Conservation (phyloP, 2,329 filamentous ascomycete species). For the Colletotrichum paranaense region DNA sequence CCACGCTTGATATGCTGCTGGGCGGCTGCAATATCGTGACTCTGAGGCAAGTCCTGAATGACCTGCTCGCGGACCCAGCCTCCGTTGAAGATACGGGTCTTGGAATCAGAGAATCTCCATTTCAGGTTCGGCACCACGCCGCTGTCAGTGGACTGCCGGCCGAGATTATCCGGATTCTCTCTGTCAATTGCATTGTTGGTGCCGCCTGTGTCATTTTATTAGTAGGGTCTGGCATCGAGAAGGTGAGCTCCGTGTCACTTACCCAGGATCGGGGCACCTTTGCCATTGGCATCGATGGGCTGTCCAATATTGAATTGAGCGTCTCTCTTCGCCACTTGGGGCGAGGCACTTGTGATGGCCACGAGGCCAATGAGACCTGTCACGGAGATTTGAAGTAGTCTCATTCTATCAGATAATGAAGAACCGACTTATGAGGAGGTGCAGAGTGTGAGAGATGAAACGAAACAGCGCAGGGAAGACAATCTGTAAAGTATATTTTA, state of each 20-base stretch:
- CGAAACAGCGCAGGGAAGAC: not conserved
- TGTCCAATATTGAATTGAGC: slow-evolving; percentile 61
- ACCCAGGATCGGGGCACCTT: slow-evolving; percentile 70
- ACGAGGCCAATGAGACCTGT: not conserved
- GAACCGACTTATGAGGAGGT: not conserved
- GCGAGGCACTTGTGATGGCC: not conserved
- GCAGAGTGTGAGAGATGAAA: not conserved
- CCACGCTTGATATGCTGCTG: slow-evolving; percentile 77
- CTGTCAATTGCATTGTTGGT: slow-evolving; percentile 71
- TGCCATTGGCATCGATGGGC: slow-evolving; percentile 66
- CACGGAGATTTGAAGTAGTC: not conserved
- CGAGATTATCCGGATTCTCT: slow-evolving; percentile 73
- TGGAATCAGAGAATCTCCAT: slow-evolving; percentile 77
- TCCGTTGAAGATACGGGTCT: slow-evolving; percentile 69
- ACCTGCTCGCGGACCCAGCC: slow-evolving; percentile 77
- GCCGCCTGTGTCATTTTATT: slow-evolving; percentile 60
- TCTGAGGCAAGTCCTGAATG: slow-evolving; percentile 73
- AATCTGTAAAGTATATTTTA: not conserved
- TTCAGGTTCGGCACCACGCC: slow-evolving; percentile 75
- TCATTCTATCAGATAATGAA: slow-evolving; percentile 7
- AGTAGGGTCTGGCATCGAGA: not conserved
- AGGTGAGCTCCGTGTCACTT: slow-evolving; percentile 36
- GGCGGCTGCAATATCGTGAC: slow-evolving; percentile 74
- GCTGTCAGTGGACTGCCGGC: slow-evolving; percentile 69
- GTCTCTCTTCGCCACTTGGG: slow-evolving; percentile 26